A percentile compares a stretch with the other conserved stretches of the same genome.
Conservation (phyloP, 129 eudicot genomes). For the Glebionis coronaria region DNA sequence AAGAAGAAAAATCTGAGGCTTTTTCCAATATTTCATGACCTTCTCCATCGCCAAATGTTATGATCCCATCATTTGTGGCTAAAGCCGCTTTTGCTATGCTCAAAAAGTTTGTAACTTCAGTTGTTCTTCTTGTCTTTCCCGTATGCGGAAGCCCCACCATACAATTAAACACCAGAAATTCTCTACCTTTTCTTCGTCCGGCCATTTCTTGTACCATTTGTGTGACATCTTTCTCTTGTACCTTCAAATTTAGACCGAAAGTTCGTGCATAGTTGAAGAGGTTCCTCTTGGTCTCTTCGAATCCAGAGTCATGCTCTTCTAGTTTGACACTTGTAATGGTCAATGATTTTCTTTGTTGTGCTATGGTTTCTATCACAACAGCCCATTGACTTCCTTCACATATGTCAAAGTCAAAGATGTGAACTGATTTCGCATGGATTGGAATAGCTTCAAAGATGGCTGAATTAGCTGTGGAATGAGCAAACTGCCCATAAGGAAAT, state of each 20-base stretch:
- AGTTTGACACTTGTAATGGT: constrained; percentile 44
- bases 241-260: constrained; percentile 37
- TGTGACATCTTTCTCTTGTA: constrained; percentile 35
- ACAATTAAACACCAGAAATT: constrained; percentile 55
- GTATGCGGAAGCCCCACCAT: constrained; percentile 60
- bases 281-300: constrained; percentile 46
- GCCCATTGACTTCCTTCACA: constrained; percentile 68
- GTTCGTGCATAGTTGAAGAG: constrained; percentile 36
- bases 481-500: constrained; percentile 48
- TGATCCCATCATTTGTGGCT: constrained; percentile 37
- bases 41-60: constrained; percentile 59
- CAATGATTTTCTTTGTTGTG: constrained; percentile 21
- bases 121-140: constrained; percentile 39
- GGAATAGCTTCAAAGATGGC: constrained; percentile 54
- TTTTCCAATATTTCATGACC: constrained; percentile 20
- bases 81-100: constrained; percentile 34
- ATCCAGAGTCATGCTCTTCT: constrained; percentile 32
- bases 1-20: constrained; percentile 27
- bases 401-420: constrained; percentile 53
- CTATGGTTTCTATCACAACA: constrained; percentile 46
- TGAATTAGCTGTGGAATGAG: constrained; percentile 59
- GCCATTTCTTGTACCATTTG: constrained; percentile 17
- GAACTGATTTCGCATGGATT: constrained; percentile 25
- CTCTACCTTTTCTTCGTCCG: constrained; percentile 14
- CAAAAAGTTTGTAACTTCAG: constrained; percentile 35